These are phyloP conservation scores for Zymoseptoria tritici DNA, from an alignment of 2,329 filamentous ascomycete genomes.

Conservation along the genomic window DNA sequence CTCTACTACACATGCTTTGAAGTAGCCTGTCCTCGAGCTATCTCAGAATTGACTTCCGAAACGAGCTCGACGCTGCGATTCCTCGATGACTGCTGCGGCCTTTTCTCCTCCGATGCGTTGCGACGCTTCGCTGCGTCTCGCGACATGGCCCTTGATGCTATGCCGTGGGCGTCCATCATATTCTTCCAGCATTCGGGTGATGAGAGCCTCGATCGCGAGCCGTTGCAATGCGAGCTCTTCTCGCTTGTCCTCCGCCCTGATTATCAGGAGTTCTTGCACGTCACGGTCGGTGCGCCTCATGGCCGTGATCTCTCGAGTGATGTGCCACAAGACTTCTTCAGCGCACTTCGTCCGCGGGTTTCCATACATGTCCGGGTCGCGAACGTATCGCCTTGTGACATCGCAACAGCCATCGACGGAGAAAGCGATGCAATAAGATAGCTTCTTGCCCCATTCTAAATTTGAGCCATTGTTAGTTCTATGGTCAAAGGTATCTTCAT, in stretches of 20 bases:
- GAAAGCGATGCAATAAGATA: slow-evolving; percentile 52
- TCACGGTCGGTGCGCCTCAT: slow-evolving; percentile 74
- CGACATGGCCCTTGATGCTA: neutral
- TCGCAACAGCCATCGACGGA: slow-evolving; percentile 74
- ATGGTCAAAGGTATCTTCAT: no score
- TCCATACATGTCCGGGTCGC: slow-evolving; percentile 61
- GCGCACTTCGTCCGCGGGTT: slow-evolving; percentile 68
- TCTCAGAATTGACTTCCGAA: neutral
- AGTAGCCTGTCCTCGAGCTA: no score
- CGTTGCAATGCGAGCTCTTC: slow-evolving; percentile 69
- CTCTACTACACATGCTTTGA: no score
- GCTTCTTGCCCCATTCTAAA: slow-evolving; percentile 60
- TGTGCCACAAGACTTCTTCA: slow-evolving; percentile 84
- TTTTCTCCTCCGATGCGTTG: neutral
- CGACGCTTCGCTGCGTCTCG: neutral
- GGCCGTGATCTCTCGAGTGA: slow-evolving; percentile 83
- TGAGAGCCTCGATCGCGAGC: slow-evolving; percentile 66
- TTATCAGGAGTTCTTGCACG: slow-evolving; percentile 76
- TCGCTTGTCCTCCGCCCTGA: slow-evolving; percentile 70
- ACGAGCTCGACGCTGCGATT: neutral
- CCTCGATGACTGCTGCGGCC: neutral
- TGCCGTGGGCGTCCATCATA: slow-evolving; percentile 47
- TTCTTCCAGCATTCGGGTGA: slow-evolving; percentile 24
- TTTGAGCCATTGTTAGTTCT: no score
- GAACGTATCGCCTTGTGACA: slow-evolving; percentile 59